Evolutionary conservation across 305 asterid species (phyloP), one percentile per base, ranked within the genome.

Genomic region (Fraxinus nigra): DNA sequence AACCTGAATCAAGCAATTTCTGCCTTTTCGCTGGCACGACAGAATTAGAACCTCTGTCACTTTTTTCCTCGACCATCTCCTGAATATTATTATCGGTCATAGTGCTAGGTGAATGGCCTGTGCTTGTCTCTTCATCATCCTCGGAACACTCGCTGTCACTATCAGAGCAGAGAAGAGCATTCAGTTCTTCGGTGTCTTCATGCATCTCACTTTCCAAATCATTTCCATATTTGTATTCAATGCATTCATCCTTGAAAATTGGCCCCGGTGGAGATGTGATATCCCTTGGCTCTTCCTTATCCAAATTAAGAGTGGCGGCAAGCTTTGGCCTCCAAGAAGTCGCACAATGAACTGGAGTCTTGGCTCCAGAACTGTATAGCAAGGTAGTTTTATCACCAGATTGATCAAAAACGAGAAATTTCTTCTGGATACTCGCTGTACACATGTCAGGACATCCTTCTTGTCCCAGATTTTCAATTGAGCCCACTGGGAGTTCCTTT

Each of bases 41-140:
- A 67, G 92, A 90, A 78, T 94, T 95, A 72, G 89, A 88, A 26
- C 89, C 94, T 83, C 92, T 95, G 85, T 90, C 97, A 46, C 87
- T 90, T 4, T 73, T 77, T 90, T 88, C 91, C 61, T 85, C 90
- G 0, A 54, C 75, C 67, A 72, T 76, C 78, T 88, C 83, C 0
- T 79, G 89, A 10, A 30, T 14, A 26, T 82, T 81, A 67, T 89
- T 90, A 56, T 87, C 88, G 0, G 94, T 90, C 94, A 92, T 88
- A 20, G 93, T 88, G 79, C 97, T 91, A 59, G 99, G 99, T 3
- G 98, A 95, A 85, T 94, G 97, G 1, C 99, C 98, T 0, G 98
- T 92, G 87, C 99, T 95, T 3, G 88, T 85, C 46, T 86, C 95
- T 79, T 95, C 99, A 77, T 92, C 96, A 28, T 92, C 97, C 81